Percentiles rank a stretch among this genome's conserved stretches.
Evolutionary conservation across 2,329 filamentous ascomycete genomes (phyloP).

Genomic region (Botrytis medusae): DNA sequence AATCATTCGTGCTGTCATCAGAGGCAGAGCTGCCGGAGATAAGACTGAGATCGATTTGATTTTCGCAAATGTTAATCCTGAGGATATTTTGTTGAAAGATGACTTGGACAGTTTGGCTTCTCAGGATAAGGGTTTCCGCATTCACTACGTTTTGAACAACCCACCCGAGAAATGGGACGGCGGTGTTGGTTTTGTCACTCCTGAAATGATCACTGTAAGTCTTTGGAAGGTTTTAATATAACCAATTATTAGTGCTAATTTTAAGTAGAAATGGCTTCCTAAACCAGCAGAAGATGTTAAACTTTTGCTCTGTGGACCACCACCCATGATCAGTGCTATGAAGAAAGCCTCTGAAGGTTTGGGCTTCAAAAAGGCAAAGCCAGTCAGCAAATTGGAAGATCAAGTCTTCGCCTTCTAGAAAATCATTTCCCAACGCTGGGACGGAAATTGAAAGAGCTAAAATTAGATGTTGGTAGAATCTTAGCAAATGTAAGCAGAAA

Average conservation of each 20-base stretch:
- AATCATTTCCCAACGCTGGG: not conserved
- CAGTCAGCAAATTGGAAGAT: slow-evolving; percentile 96
- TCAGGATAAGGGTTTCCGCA: slow-evolving; percentile 77
- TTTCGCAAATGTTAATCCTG: slow-evolving; percentile 91
- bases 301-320: slow-evolving; percentile 90
- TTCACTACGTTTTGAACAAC: slow-evolving; percentile 97
- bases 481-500: slow-evolving; percentile 1
- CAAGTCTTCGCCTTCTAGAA: slow-evolving; percentile 93
- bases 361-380: slow-evolving; percentile 87
- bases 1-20: slow-evolving; percentile 85
- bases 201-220: slow-evolving; percentile 87
- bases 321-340: slow-evolving; percentile 93
- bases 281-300: slow-evolving; percentile 85
- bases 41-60: slow-evolving; percentile 89
- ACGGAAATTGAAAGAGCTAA: not conserved
- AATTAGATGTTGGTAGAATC: not conserved
- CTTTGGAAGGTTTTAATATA: slow-evolving; percentile 8
- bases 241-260: not conserved
- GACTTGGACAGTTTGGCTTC: slow-evolving; percentile 78
- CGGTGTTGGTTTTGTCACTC: slow-evolving; percentile 90
- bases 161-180: slow-evolving; percentile 89
- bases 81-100: slow-evolving; percentile 92
- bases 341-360: slow-evolving; percentile 93
- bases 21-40: slow-evolving; percentile 76
- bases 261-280: slow-evolving; percentile 69